Evolutionary conservation across 192 early-diverging fungal species (phyloP).

Genomic region (Gryganskiella cystojenkinii): DNA sequence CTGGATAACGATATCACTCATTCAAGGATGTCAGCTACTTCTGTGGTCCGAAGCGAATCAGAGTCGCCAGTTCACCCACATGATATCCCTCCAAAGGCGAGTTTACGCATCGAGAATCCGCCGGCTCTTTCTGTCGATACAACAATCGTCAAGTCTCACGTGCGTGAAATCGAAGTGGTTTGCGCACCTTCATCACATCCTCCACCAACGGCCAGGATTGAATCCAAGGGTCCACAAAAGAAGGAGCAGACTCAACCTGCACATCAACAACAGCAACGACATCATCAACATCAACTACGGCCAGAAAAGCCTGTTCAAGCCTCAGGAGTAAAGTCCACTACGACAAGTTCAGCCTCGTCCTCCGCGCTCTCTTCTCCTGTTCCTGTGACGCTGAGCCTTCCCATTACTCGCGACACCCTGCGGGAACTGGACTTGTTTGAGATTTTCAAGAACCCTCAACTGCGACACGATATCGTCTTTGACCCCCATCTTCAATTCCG

Average conservation of each 20-base stretch:
- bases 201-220: not conserved
- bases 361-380: not conserved
- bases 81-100: too few relatives aligned
- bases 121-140: too few relatives aligned
- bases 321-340: too few relatives aligned
- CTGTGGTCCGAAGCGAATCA: too few relatives aligned
- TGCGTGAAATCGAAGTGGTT: too few relatives aligned
- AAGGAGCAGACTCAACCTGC: not conserved
- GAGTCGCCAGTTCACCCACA: too few relatives aligned
- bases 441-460: slow-evolving; percentile 86
- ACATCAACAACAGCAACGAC: not conserved
- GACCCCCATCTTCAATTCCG: slow-evolving; percentile 92
- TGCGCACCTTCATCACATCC: not conserved
- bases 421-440: slow-evolving; percentile 85
- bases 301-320: too few relatives aligned
- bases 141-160: too few relatives aligned
- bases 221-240: not conserved
- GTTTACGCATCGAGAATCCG: too few relatives aligned
- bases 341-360: slow-evolving; percentile 3
- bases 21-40: too few relatives aligned
- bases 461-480: slow-evolving; percentile 91
- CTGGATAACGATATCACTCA: slow-evolving; percentile 17
- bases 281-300: too few relatives aligned
- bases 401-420: slow-evolving; percentile 88
- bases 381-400: slow-evolving; percentile 62